These are phyloP conservation scores for Candida coleopterorum DNA, from an alignment of 805 yeast genomes.

Conservation along the genomic window DNA sequence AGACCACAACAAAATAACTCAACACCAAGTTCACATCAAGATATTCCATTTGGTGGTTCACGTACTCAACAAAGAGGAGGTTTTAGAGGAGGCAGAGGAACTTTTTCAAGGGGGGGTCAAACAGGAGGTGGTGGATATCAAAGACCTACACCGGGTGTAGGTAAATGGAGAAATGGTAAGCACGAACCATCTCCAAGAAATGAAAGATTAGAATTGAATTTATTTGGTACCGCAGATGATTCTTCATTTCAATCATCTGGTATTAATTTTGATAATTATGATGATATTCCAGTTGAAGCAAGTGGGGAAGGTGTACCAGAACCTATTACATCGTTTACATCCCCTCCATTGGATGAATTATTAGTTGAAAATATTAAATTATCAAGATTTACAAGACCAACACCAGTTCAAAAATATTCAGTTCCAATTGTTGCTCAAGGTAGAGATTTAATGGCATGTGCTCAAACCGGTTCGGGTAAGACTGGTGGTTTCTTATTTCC, in stretches of 20 bases:
- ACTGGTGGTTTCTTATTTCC: constrained; percentile 99
- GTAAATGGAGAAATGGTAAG: constrained; percentile 81
- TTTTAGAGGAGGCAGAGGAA: constrained; percentile 19
- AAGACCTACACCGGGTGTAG: constrained; percentile 55
- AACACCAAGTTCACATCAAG: constrained; percentile 10
- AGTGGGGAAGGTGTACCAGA: constrained; percentile 94
- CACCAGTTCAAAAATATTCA: constrained; percentile 94
- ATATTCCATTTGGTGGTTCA: constrained; percentile 10
- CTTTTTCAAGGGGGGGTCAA: constrained; percentile 21
- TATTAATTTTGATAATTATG: constrained; percentile 97
- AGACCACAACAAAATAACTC: constrained; percentile 15
- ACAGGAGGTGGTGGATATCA: constrained; percentile 23
- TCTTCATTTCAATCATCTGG: constrained; percentile 85
- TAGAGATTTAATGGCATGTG: constrained; percentile 95
- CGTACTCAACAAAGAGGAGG: constrained; percentile 4
- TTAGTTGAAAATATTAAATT: constrained; percentile 80
- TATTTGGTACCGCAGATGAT: constrained; percentile 79
- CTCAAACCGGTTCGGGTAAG: constrained; percentile 99
- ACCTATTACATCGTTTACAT: constrained; percentile 78
- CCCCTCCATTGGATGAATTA: constrained; percentile 87
- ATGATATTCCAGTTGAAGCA: constrained; percentile 98
- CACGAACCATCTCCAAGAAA: constrained; percentile 79
- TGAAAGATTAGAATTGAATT: constrained; percentile 65
- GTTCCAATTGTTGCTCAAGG: constrained; percentile 86
- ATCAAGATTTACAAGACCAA: constrained; percentile 92